Conservation (phyloP, 2,329 filamentous ascomycete genomes). For the Albophoma yamanashiensis region DNA sequence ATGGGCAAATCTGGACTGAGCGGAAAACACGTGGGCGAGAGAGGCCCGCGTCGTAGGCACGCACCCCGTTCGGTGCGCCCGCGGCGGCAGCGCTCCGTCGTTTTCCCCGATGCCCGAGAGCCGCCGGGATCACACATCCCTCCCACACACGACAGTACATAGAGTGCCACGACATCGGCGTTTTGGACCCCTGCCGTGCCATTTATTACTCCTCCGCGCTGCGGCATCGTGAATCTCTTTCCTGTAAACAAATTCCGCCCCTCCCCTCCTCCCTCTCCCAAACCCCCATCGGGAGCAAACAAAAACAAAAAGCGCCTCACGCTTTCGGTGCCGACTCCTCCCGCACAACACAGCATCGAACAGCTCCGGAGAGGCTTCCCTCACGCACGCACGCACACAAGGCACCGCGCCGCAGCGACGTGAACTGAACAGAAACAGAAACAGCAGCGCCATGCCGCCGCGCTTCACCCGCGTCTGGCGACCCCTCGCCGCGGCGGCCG, state of each 20-base stretch:
- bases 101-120: neutral
- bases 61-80: neutral
- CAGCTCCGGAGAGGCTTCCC: neutral
- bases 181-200: neutral
- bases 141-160: neutral
- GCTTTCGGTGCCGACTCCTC: neutral
- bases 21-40: neutral
- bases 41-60: neutral
- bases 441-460: constrained; percentile 20
- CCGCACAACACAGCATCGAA: neutral
- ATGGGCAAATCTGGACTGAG: neutral
- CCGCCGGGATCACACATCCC: neutral
- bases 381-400: too few species aligned
- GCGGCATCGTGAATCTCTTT: neutral
- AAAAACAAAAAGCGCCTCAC: neutral
- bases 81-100: neutral
- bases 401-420: too few species aligned
- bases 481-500: constrained; percentile 20
- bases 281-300: neutral
- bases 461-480: constrained; percentile 23
- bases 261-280: neutral
- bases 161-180: neutral
- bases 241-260: neutral
- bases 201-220: neutral
- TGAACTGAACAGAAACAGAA: neutral